Evolutionary conservation across 2,329 filamentous ascomycete species (phyloP).

Genomic region (Aurifilum marmelostoma): DNA sequence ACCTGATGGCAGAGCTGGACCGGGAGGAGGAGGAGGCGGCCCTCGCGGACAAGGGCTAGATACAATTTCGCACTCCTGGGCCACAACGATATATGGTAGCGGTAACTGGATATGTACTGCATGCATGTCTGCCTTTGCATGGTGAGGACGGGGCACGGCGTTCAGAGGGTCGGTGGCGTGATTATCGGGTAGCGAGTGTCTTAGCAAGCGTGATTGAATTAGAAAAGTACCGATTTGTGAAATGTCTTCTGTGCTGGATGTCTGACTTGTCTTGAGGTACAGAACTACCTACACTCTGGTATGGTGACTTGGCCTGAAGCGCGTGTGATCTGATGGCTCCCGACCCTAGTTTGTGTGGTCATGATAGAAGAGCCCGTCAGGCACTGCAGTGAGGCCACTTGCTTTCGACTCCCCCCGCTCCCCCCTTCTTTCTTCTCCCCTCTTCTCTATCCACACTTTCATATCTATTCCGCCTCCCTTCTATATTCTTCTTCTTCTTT

Average conservation of each 20-base stretch:
- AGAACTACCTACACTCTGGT: too few relatives aligned
- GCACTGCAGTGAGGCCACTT: too few relatives aligned
- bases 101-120: not conserved
- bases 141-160: not conserved
- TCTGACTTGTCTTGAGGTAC: not conserved
- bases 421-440: too few relatives aligned
- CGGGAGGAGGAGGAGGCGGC: conserved; percentile 38
- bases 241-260: not conserved
- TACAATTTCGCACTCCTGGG: not conserved
- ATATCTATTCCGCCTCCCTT: too few relatives aligned
- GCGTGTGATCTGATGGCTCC: not conserved
- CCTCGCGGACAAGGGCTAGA: conserved; percentile 30
- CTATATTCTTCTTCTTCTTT: not conserved
- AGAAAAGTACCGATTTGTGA: not conserved
- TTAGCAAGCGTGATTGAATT: not conserved
- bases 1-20: conserved; percentile 64
- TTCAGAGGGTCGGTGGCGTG: not conserved
- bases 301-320: not conserved
- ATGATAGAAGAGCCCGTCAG: not conserved
- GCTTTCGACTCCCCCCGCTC: too few relatives aligned
- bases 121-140: not conserved
- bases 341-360: not conserved
- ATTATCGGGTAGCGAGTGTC: not conserved
- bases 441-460: not conserved
- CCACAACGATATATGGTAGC: not conserved